phyloP scores from a whole-genome alignment of 257 asterid genomes.

The Forsythia viridissima region DNA sequence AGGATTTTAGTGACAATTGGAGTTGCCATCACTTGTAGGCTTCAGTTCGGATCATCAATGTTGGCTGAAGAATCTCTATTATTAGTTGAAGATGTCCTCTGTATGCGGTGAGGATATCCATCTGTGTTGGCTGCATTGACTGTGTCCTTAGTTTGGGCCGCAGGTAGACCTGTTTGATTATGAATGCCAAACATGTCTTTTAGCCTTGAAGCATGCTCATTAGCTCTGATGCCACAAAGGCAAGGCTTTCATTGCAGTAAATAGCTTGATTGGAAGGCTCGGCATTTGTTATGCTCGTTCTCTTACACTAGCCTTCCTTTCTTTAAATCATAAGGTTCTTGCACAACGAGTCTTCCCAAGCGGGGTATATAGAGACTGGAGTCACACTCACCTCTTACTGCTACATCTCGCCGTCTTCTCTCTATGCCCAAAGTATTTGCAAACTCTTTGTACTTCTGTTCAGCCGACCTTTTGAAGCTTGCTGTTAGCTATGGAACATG shows the following conservation, averaged over 20 bases:
- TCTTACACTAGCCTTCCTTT: neutral
- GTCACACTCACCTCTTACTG: neutral
- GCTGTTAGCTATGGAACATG: neutral
- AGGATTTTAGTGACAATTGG: constrained; percentile 6
- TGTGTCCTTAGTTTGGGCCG: neutral
- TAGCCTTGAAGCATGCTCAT: neutral
- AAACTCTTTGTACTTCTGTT: neutral
- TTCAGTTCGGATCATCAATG: neutral
- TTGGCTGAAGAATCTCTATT: neutral
- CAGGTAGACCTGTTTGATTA: neutral
- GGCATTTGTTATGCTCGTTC: neutral
- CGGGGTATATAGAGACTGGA: neutral
- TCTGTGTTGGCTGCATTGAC: neutral
- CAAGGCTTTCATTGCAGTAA: neutral
- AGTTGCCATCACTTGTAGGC: constrained; percentile 4
- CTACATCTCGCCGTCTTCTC: neutral
- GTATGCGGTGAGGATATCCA: neutral
- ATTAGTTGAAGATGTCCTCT: neutral
- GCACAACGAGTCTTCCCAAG: neutral
- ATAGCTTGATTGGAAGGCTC: neutral
- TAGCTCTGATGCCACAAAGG: neutral
- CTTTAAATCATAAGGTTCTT: neutral
- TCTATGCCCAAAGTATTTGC: neutral
- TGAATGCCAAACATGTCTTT: neutral
- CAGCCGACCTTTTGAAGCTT: neutral